These are phyloP conservation scores for Chenopodium album DNA, from an alignment of 148 eudicot species.

Conservation along the genomic window DNA sequence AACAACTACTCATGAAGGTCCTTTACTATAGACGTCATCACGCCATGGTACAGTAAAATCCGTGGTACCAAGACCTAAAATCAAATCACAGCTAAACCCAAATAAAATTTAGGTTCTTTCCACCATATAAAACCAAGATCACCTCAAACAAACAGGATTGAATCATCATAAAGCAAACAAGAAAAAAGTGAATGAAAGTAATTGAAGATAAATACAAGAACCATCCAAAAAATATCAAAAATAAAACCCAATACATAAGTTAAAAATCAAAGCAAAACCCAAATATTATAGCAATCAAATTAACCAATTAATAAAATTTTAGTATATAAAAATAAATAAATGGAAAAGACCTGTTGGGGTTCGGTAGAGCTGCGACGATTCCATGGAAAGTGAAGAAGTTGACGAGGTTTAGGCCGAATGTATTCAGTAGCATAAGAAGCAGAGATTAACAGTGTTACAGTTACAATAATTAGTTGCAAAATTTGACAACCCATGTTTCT, in stretches of 20 bases:
- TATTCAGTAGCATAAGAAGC: constrained; percentile 40
- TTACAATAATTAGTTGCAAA: background rate
- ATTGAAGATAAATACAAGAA: background rate
- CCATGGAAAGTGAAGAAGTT: constrained; percentile 53
- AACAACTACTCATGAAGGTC: background rate
- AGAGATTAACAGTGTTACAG: constrained; percentile 10
- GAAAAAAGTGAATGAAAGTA: too few species aligned
- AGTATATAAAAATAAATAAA: background rate
- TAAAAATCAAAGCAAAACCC: background rate
- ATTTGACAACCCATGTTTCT: constrained; percentile 19
- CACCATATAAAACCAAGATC: background rate
- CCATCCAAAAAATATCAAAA: background rate
- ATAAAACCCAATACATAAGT: background rate
- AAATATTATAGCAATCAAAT: background rate
- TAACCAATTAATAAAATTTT: background rate
- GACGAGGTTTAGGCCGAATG: constrained; percentile 68
- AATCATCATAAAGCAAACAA: background rate
- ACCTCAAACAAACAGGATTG: background rate
- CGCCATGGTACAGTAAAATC: too few species aligned
- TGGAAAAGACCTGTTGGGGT: constrained; percentile 65
- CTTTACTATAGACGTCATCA: too few species aligned
- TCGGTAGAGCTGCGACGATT: constrained; percentile 36
- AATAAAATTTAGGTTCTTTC: background rate
- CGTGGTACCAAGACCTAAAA: too few species aligned
- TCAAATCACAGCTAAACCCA: too few species aligned